Evolutionary conservation across 305 asterid genomes (phyloP), one percentile per base, ranked within the genome.

Genomic region (Solanum aculeatissimum): DNA sequence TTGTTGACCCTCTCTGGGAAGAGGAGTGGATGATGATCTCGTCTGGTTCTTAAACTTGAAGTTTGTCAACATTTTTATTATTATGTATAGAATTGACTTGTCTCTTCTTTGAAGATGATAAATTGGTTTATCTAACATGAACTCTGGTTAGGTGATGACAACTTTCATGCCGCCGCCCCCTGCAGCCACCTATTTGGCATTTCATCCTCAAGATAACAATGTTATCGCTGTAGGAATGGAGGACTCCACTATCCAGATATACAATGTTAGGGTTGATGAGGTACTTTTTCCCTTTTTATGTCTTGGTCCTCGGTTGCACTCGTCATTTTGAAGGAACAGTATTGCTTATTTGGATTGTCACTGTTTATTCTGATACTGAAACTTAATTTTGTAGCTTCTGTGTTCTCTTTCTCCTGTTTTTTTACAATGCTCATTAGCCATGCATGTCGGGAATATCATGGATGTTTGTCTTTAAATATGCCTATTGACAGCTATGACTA

Each of bases 81-180:
- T 69, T 65, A 49, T 79, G 18, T 23, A 45, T 53, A 43, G 38
- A 69, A 21, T n/a, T 77, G 82, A 16, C 62, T 71, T 84, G 32
- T 40, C 58, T 42, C 29, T 60, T 55, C 66, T 62, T 57, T 83
- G 58, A 53, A n/a, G 14, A 11, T 82, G 58, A 78, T 78, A 78
- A 84, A 69, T 60, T 82, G 65, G 86, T 49, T 58, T 69, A 69
- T 65, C 77, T 55, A 19, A 57, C 86, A 35, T 84, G 68, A 25
- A 40, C 57, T 85, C 49, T 91, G 54, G 66, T 83, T 89, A 96
- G 99, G 98, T 92, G 83, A 96, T 95, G 99, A 96, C 98, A 27
- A 96, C 99, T 66, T 96, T 96, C 92, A 96, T 96, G 98, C 93
- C 98, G 23, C 98, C 99, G 4, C 98, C 99, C 81, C 99, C 98